Percentiles rank a stretch among this genome's conserved stretches.
Conservation (phyloP, 129 eudicot species). For the Kitagawia praeruptora region DNA sequence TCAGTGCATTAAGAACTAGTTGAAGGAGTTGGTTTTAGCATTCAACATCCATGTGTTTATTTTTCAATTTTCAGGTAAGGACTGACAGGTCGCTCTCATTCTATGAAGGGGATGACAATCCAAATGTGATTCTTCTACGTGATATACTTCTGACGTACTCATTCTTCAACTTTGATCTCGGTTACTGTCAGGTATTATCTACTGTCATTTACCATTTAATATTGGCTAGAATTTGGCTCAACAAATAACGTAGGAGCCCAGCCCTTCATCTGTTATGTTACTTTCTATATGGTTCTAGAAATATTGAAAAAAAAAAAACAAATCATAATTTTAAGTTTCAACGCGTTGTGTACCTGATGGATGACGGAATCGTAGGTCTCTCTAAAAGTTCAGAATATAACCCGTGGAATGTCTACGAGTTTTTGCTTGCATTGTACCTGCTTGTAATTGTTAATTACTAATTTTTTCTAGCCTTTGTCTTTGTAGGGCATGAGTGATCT, state of each 20-base stretch:
- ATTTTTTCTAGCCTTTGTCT: neutral
- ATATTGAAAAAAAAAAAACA: too few species aligned
- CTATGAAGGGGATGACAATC: conserved; percentile 94
- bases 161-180: conserved; percentile 92
- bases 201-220: neutral
- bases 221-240: neutral
- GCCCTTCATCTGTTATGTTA: neutral
- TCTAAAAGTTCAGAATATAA: neutral
- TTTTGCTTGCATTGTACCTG: neutral
- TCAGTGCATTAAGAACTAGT: neutral
- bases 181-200: conserved; percentile 83
- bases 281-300: neutral
- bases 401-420: neutral
- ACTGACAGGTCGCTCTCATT: conserved; percentile 84
- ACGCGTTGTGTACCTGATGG: neutral
- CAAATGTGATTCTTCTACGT: conserved; percentile 60
- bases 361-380: neutral
- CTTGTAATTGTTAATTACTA: neutral
- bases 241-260: neutral
- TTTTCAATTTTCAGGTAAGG: conserved; percentile 54
- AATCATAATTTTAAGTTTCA: too few species aligned
- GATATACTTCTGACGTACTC: conserved; percentile 86
- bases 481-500: conserved; percentile 96
- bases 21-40: neutral
- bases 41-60: conserved; percentile 1